A percentile compares a stretch with the other conserved stretches of the same genome.
Evolutionary conservation across 257 asterid genomes (phyloP).

Genomic region (Gynochthodes officinalis): DNA sequence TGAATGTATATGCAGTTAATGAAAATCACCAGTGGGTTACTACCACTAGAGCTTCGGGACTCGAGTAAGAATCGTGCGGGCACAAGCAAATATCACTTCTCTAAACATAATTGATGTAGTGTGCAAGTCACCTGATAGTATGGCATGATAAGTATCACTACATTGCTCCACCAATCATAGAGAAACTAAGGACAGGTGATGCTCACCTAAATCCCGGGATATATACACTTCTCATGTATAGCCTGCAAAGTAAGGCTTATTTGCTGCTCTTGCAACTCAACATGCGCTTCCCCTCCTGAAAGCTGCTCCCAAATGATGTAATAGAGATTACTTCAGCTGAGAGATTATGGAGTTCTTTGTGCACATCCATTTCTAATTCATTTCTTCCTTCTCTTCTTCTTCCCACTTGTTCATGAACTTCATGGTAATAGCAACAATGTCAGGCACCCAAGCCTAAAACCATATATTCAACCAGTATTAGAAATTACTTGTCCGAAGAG

Average conservation of each 20-base stretch:
- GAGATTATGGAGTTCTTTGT: constrained; percentile 49
- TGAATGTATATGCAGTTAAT: too few relatives aligned
- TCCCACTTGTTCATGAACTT: constrained; percentile 50
- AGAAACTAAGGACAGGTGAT: background rate
- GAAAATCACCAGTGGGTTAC: too few relatives aligned
- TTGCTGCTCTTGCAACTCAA: constrained; percentile 62
- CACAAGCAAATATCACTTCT: too few relatives aligned
- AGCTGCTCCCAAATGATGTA: constrained; percentile 59
- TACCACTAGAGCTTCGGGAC: too few relatives aligned
- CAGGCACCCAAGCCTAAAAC: constrained; percentile 60
- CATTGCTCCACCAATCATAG: background rate
- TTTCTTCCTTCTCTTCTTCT: constrained; percentile 32
- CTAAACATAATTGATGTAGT: too few relatives aligned
- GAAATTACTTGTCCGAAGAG: constrained; percentile 46
- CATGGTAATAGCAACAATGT: constrained; percentile 43
- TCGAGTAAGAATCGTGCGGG: too few relatives aligned
- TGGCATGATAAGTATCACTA: too few relatives aligned
- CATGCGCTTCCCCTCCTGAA: constrained; percentile 52
- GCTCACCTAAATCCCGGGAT: constrained; percentile 63
- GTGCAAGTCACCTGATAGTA: too few relatives aligned
- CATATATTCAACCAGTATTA: background rate
- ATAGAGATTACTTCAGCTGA: constrained; percentile 64
- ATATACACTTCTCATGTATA: constrained; percentile 36
- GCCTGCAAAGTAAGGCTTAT: constrained; percentile 40
- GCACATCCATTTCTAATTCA: constrained; percentile 53